Percentiles rank a stretch among this genome's conserved stretches.
Evolutionary conservation across 148 eudicot species (phyloP).

Genomic region (Nepenthes mirabilis): DNA sequence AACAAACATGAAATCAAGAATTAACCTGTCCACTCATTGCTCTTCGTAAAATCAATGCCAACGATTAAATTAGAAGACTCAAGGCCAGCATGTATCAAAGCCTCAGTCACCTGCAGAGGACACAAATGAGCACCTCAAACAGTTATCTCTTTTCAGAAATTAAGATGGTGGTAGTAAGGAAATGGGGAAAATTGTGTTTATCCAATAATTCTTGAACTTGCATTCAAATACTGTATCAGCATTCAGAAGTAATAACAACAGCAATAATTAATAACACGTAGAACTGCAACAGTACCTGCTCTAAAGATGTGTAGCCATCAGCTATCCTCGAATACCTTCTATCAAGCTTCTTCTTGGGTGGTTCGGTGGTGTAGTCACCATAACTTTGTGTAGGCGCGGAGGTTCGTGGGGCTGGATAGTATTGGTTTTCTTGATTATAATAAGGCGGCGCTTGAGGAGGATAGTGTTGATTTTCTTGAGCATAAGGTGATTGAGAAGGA

Average conservation of each 20-base stretch:
- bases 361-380: conserved; percentile 15
- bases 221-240: neutral
- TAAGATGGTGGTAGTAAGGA: no score
- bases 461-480: conserved; percentile 21
- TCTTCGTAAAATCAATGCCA: conserved; percentile 93
- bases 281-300: conserved; percentile 41
- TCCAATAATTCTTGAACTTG: neutral
- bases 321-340: conserved; percentile 82
- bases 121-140: neutral
- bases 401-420: conserved; percentile 12
- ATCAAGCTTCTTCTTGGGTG: conserved; percentile 45
- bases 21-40: conserved; percentile 99
- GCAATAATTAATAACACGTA: neutral
- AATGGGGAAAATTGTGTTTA: no score
- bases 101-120: conserved; percentile 69
- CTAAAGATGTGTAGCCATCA: conserved; percentile 74
- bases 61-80: conserved; percentile 95
- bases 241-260: neutral
- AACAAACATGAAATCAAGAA: neutral
- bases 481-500: conserved; percentile 14
- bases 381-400: conserved; percentile 19
- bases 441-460: conserved; percentile 24
- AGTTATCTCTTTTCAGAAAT: neutral
- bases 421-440: conserved; percentile 26
- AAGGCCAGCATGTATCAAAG: conserved; percentile 79